Base-by-base conservation (phyloP, 495 filamentous ascomycete genomes). In the Neurospora sublineolata region DNA sequence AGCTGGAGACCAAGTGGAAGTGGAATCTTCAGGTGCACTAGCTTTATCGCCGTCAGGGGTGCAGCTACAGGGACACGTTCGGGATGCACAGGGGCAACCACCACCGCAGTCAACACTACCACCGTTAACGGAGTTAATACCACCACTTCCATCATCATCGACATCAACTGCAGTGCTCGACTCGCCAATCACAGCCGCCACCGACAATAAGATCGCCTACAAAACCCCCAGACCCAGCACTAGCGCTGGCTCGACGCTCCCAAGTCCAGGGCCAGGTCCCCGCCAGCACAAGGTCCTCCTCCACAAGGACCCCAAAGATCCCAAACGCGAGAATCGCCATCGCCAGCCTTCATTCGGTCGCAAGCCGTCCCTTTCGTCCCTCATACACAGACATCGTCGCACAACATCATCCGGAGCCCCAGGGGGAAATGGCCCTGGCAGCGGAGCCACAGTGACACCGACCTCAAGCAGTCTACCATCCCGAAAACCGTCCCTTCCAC, bases 321-420 rank as follows among this genome's bases (percentile, higher is more conserved):
- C 52, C 52, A 64, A 33, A 64, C 52, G 52, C 52, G 52, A 64
- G 52, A 33, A 64, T 64, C 82, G 80, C 73, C 83, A 86, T 52
- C 82, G 82, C 72, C 79, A 80, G 40, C 78, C 80, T 70, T 86
- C 84, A 42, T 83, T 84, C 73, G 77, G 79, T 52, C 80, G 80
- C 72, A 84, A 80, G 69, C 68, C 81, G 68, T 84, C 82, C 41
- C 81, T 85, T 72, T 78, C 82, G 12, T 78, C 80, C 60, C 76
- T 79, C 80, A 69, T 81, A 79, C 42, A 72, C 73, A 10, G 70
- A 44, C 70, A 77, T 69, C 82, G 79, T 40, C 82, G 80, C 64
- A 75, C 79, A 27, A n/a, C n/a, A n/a, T n/a, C n/a, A 75, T 78
- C 76, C 77, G 76, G 18, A 64, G 16, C 46, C 64, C 44, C 52